Evolutionary conservation across 176 grass and related monocot genomes (phyloP).

Genomic region (Oryza rufipogon): DNA sequence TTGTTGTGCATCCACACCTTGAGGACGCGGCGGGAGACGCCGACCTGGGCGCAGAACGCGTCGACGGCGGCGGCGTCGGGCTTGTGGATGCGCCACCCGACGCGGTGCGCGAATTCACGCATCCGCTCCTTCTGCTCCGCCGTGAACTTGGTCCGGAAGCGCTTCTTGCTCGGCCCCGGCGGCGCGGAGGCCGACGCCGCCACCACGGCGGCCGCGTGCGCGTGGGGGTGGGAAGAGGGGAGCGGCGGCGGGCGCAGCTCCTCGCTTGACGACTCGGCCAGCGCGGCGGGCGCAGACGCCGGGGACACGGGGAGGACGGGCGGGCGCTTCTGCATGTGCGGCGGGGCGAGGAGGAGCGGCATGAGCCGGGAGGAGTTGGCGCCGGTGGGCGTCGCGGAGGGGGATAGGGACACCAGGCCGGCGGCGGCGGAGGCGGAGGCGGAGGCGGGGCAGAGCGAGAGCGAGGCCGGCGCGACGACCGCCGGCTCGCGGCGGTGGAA

Average conservation of each 20-base stretch:
- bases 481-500: slow-evolving; percentile 77
- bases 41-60: slow-evolving; percentile 70
- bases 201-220: slow-evolving; percentile 28
- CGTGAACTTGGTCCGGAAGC: slow-evolving; percentile 89
- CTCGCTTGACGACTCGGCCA: slow-evolving; percentile 52
- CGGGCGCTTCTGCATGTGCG: slow-evolving; percentile 50
- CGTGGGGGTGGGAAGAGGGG: background rate
- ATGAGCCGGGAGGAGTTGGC: slow-evolving; percentile 40
- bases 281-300: slow-evolving; percentile 46
- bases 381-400: slow-evolving; percentile 18
- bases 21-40: slow-evolving; percentile 78
- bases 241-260: slow-evolving; percentile 43
- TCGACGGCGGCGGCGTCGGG: slow-evolving; percentile 62
- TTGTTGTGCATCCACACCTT: slow-evolving; percentile 99
- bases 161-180: slow-evolving; percentile 59
- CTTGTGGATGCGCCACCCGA: slow-evolving; percentile 90
- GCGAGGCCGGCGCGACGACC: slow-evolving; percentile 5
- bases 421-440: background rate
- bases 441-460: background rate
- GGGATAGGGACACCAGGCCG: background rate
- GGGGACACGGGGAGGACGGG: slow-evolving; percentile 28
- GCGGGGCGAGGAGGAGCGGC: slow-evolving; percentile 52
- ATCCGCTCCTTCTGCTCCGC: slow-evolving; percentile 85
- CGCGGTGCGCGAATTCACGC: slow-evolving; percentile 76
- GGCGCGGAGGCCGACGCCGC: slow-evolving; percentile 49